A percentile compares a stretch with the other conserved stretches of the same genome.
Evolutionary conservation across 805 yeast species (phyloP).

Genomic region (Lipomyces anomalus): DNA sequence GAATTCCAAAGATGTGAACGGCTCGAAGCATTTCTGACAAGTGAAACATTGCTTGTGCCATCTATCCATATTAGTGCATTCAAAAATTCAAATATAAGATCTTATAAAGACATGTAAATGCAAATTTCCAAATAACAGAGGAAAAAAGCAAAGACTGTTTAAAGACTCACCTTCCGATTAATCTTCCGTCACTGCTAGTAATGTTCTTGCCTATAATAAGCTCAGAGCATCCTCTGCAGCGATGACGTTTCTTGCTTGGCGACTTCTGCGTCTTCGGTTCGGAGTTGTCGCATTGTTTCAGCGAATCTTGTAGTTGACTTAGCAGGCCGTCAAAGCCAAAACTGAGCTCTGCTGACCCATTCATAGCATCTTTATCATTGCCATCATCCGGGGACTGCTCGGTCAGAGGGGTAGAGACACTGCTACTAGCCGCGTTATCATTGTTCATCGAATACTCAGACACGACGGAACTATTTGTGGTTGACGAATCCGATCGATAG

Average conservation of each 20-base stretch:
- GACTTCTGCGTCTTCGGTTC: not conserved
- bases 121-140: not conserved
- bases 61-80: slow-evolving; percentile 60
- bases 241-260: not conserved
- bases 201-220: not conserved
- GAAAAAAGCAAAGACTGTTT: not conserved
- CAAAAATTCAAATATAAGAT: slow-evolving; percentile 74
- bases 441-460: not conserved
- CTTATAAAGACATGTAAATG: not conserved
- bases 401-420: not conserved
- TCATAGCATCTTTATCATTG: not conserved
- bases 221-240: not conserved
- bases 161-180: not conserved
- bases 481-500: not conserved
- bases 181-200: not conserved
- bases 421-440: too few species aligned
- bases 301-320: not conserved
- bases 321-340: slow-evolving; percentile 1
- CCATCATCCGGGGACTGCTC: not conserved
- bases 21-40: slow-evolving; percentile 54
- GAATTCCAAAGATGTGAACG: slow-evolving; percentile 30
- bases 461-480: not conserved
- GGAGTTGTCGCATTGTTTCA: not conserved
- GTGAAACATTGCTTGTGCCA: slow-evolving; percentile 89
- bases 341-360: not conserved